phyloP scores from a whole-genome alignment of 2,329 filamentous ascomycete species.

The Hypomyces perniciosus region DNA sequence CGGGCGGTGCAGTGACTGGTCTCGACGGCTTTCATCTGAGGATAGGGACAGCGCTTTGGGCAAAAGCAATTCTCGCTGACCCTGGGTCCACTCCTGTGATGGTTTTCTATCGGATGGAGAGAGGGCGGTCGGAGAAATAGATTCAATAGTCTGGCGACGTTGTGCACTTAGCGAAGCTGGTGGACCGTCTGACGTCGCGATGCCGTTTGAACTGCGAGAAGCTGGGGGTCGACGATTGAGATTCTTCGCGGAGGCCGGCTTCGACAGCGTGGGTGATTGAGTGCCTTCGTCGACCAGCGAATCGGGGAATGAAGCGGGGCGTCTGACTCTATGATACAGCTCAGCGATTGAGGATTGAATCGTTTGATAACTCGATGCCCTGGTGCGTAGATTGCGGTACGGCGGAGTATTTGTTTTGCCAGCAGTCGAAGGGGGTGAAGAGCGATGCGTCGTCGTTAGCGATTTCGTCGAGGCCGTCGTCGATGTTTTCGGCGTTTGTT shows the following conservation, averaged over 20 bases:
- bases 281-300: slow-evolving; percentile 10
- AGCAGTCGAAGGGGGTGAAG: slow-evolving; percentile 2
- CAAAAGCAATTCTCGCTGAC: slow-evolving; percentile 43
- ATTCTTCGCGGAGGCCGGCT: slow-evolving; percentile 24
- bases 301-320: slow-evolving; percentile 14
- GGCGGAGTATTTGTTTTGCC: slow-evolving; percentile 8
- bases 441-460: slow-evolving; percentile 3
- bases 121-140: slow-evolving; percentile 19
- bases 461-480: slow-evolving; percentile 1
- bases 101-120: slow-evolving; percentile 17
- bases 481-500: not conserved
- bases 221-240: slow-evolving; percentile 34
- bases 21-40: slow-evolving; percentile 42
- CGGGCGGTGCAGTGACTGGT: slow-evolving; percentile 34
- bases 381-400: slow-evolving; percentile 7
- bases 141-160: slow-evolving; percentile 27
- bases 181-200: slow-evolving; percentile 26
- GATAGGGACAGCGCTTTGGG: slow-evolving; percentile 36
- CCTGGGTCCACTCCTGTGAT: slow-evolving; percentile 23
- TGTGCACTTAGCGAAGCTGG: slow-evolving; percentile 28
- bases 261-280: slow-evolving; percentile 20
- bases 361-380: slow-evolving; percentile 14
- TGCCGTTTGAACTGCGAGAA: slow-evolving; percentile 31
- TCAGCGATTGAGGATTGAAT: slow-evolving; percentile 8
- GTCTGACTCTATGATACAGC: slow-evolving; percentile 6